Evolutionary conservation across 306 rosid genomes (phyloP), one percentile per base, ranked within the genome.

Genomic region (Comarum palustre): DNA sequence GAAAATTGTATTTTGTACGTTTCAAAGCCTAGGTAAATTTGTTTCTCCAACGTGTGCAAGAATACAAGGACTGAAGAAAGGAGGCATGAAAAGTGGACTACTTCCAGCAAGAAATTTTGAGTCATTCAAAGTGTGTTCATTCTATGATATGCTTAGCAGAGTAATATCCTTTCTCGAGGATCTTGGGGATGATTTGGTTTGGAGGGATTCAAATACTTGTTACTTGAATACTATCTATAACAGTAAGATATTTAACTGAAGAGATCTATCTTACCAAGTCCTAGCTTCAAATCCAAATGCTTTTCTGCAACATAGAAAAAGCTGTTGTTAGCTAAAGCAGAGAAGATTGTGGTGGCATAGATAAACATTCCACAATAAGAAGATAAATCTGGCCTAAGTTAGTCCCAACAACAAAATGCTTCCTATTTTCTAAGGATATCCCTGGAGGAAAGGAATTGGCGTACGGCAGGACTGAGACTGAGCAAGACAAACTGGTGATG

Each of bases 201-300:
- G 10, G 25, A 51, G 7, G 2, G 32, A 6, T 57, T 12, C 63
- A 25, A 13, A 57, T 8, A 57, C 8, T 4, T 13, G 3, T 11
- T 24, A 57, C 62, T 22, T 20, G 15, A 8, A 4, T 24, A n/a
- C 17, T 25, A 25, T 13, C 17, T 3, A 27, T 4, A 57, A 8
- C 19, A 27, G 4, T 57, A 12, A 5, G 38, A 13, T 25, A 55
- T 54, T 10, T 4, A 54, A 55, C 3, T 55, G 14, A 2, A 0
- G 78, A 51, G 62, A 34, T 22, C 0, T 36, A 31, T 55, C 65
- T 75, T 85, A 90, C 96, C 90, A 69, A 88, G 66, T 72, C 76
- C 79, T 27, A 81, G 63, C 86, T 60, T 61, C 47, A 58, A 42
- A 8, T 1, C 1, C 57, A 4, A 5, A 1, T n/a, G 11, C 1